A percentile compares a stretch with the other conserved stretches of the same genome.
Conservation (phyloP, 2,329 filamentous ascomycete genomes). For the Claviceps lovelessii region DNA sequence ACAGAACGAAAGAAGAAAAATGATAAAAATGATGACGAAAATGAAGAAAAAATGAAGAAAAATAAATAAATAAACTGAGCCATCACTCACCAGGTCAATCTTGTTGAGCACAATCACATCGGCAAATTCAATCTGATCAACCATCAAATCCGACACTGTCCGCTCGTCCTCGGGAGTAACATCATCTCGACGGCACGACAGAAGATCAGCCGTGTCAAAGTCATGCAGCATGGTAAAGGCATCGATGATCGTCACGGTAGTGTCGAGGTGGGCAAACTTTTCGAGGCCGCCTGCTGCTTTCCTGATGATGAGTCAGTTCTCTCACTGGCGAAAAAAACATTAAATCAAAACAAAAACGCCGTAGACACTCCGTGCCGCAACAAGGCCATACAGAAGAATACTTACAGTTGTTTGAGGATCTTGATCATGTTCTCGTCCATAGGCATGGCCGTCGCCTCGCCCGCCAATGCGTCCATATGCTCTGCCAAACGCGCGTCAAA, state of each 20-base stretch:
- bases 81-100: slow-evolving; percentile 39
- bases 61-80: too few species aligned
- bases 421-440: slow-evolving; percentile 22
- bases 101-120: slow-evolving; percentile 63
- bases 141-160: slow-evolving; percentile 61
- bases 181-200: slow-evolving; percentile 49
- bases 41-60: background rate
- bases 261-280: slow-evolving; percentile 52
- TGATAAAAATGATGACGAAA: too few species aligned
- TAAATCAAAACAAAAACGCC: too few species aligned
- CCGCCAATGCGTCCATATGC: slow-evolving; percentile 25
- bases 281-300: slow-evolving; percentile 48
- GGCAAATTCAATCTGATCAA: slow-evolving; percentile 65
- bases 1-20: background rate
- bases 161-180: slow-evolving; percentile 54
- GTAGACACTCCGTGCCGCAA: too few species aligned
- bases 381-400: background rate
- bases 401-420: slow-evolving; percentile 23
- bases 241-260: slow-evolving; percentile 58
- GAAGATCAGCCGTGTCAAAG: slow-evolving; percentile 54
- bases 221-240: slow-evolving; percentile 59
- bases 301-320: slow-evolving; percentile 10
- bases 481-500: slow-evolving; percentile 45
- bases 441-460: slow-evolving; percentile 15
- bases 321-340: too few species aligned